Evolutionary conservation across 495 filamentous ascomycete species (phyloP).

Genomic region (Xylaria scruposa): DNA sequence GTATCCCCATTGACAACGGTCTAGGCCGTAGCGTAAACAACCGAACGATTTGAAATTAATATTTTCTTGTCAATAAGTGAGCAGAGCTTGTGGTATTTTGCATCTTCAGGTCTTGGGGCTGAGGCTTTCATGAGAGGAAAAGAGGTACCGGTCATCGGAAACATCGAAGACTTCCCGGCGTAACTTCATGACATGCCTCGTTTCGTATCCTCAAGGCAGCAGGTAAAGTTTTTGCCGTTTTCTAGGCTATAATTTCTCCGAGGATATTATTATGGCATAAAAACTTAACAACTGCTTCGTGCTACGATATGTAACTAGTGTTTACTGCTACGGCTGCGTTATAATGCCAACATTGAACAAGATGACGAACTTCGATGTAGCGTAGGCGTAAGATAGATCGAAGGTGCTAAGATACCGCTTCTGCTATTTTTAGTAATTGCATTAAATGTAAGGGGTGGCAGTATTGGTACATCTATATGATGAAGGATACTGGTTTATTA

Average conservation of each 20-base stretch:
- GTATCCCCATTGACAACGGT: background rate
- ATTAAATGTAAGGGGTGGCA: background rate
- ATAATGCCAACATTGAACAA: background rate
- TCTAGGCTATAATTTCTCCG: background rate
- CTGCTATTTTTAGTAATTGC: background rate
- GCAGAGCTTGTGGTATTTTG: constrained; percentile 8
- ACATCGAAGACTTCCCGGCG: constrained; percentile 28
- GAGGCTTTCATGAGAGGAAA: constrained; percentile 24
- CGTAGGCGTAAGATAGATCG: no score
- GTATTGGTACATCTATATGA: no score
- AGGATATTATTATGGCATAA: constrained; percentile 1
- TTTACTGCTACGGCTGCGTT: constrained; percentile 26
- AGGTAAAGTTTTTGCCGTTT: background rate
- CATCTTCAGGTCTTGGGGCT: constrained; percentile 28
- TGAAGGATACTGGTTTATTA: no score
- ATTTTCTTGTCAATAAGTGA: constrained; percentile 8
- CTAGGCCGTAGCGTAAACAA: constrained; percentile 11
- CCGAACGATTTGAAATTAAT: constrained; percentile 8
- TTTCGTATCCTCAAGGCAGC: constrained; percentile 6
- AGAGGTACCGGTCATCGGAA: constrained; percentile 16
- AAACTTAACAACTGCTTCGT: background rate
- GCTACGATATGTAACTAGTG: constrained; percentile 8
- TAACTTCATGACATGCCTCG: constrained; percentile 19
- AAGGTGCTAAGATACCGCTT: background rate
- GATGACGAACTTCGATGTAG: background rate